These are phyloP conservation scores for Phytophthora fragariae DNA, from an alignment of 352 stramenopile genomes.

Conservation along the genomic window DNA sequence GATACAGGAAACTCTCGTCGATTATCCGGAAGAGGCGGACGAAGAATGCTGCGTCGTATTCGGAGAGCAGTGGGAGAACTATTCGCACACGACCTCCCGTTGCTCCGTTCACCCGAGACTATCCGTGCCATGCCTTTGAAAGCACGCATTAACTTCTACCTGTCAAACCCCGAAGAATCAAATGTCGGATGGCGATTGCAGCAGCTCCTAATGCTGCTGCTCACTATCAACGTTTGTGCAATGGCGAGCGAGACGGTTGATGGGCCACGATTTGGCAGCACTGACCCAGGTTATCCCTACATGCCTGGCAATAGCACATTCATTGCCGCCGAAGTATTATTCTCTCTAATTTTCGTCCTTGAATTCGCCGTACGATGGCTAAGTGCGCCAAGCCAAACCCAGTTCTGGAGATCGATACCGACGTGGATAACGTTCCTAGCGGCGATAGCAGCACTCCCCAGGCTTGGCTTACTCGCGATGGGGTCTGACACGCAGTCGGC, in stretches of 20 bases:
- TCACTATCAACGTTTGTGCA: conserved; percentile 48
- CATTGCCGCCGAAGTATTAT: conserved; percentile 33
- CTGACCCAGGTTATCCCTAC: conserved; percentile 54
- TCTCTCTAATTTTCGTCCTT: conserved; percentile 52
- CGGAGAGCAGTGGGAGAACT: conserved; percentile 4
- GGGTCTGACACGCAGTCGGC: conserved; percentile 1
- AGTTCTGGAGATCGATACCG: conserved; percentile 42
- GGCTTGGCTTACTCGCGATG: conserved; percentile 11
- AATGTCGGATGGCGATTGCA: conserved; percentile 49
- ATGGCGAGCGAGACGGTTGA: conserved; percentile 62
- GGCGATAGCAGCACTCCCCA: conserved; percentile 42
- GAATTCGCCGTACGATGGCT: conserved; percentile 52
- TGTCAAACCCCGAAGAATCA: conserved; percentile 53
- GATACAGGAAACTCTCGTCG: conserved; percentile 1
- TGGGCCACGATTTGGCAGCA: conserved; percentile 52
- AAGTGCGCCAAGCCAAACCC: conserved; percentile 29
- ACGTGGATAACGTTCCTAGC: conserved; percentile 49
- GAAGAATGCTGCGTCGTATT: conserved; percentile 2
- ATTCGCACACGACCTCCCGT: conserved; percentile 23
- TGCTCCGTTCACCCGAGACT: conserved; percentile 23
- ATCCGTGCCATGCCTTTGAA: conserved; percentile 45
- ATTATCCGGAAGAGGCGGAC: background rate
- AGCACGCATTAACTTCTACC: conserved; percentile 47
- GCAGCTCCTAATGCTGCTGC: conserved; percentile 41
- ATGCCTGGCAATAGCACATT: conserved; percentile 45